Conservation (phyloP, 2,329 filamentous ascomycete genomes). For the Lasiodiplodia theobromae region DNA sequence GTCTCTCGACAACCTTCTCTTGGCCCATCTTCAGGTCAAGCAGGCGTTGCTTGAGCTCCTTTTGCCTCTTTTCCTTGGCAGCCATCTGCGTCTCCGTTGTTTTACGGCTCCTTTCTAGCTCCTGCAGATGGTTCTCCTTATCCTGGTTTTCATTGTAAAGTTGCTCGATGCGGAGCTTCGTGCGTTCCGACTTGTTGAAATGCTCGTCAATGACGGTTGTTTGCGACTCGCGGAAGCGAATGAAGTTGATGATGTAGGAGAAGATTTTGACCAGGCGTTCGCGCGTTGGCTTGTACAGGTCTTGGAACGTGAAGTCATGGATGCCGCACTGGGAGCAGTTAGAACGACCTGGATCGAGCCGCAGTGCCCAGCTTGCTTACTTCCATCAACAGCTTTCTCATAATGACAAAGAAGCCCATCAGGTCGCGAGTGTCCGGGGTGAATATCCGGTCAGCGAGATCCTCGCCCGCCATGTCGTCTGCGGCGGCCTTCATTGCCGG, state of each 20-base stretch:
- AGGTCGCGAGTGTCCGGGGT: slow-evolving; percentile 89
- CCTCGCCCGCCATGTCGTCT: slow-evolving; percentile 84
- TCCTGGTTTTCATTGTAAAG: slow-evolving; percentile 87
- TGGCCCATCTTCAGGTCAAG: slow-evolving; percentile 83
- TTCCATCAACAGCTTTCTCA: slow-evolving; percentile 78
- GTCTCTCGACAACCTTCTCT: slow-evolving; percentile 79
- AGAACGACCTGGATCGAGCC: background rate
- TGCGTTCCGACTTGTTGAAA: slow-evolving; percentile 87
- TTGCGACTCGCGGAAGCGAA: slow-evolving; percentile 93
- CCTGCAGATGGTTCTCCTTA: slow-evolving; percentile 78
- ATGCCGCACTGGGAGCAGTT: slow-evolving; percentile 76
- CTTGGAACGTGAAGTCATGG: slow-evolving; percentile 90
- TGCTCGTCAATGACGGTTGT: slow-evolving; percentile 89
- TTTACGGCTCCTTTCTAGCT: slow-evolving; percentile 80
- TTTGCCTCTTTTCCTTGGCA: slow-evolving; percentile 85
- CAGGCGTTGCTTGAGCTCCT: slow-evolving; percentile 82
- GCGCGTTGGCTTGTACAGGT: slow-evolving; percentile 89
- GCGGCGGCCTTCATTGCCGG: slow-evolving; percentile 93
- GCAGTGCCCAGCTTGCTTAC: slow-evolving; percentile 42
- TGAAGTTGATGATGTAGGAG: slow-evolving; percentile 98
- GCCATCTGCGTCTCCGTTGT: slow-evolving; percentile 82
- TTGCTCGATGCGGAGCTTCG: slow-evolving; percentile 85
- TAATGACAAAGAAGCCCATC: slow-evolving; percentile 91
- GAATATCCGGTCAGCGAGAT: slow-evolving; percentile 73
- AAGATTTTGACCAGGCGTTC: slow-evolving; percentile 93